Percentiles rank a stretch among this genome's conserved stretches.
Conservation (phyloP, 2,329 filamentous ascomycete genomes). For the Colletotrichum lindemuthianum region DNA sequence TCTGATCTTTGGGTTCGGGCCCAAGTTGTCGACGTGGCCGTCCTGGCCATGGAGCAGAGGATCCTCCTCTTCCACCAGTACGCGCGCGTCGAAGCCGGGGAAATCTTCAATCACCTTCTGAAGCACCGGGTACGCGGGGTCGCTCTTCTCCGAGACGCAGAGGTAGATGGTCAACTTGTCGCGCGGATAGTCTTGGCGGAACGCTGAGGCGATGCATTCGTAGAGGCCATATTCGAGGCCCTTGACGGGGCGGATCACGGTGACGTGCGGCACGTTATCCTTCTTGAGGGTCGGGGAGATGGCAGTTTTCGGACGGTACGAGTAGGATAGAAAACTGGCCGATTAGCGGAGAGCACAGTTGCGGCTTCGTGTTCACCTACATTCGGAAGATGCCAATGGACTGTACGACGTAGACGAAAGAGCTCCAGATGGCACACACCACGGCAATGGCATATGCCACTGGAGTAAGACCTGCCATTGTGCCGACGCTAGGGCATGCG, state of each 20-base stretch:
- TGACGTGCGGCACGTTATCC: slow-evolving; percentile 79
- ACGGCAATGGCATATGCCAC: slow-evolving; percentile 53
- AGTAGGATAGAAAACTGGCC: slow-evolving; percentile 63
- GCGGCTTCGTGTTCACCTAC: slow-evolving; percentile 50
- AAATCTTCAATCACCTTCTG: slow-evolving; percentile 78
- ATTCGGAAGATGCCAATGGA: slow-evolving; percentile 65
- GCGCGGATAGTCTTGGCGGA: slow-evolving; percentile 82
- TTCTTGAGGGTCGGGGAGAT: slow-evolving; percentile 60
- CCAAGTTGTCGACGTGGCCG: slow-evolving; percentile 68
- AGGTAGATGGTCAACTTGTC: slow-evolving; percentile 83
- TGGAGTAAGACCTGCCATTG: slow-evolving; percentile 37
- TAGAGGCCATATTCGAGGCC: slow-evolving; percentile 90
- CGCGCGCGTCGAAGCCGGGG: slow-evolving; percentile 72
- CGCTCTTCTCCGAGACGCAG: slow-evolving; percentile 78
- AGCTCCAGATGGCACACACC: slow-evolving; percentile 63
- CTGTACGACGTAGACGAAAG: slow-evolving; percentile 63
- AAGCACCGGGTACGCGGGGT: slow-evolving; percentile 82
- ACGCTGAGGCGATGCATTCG: slow-evolving; percentile 89
- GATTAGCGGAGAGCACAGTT: background rate
- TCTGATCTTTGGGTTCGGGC: slow-evolving; percentile 97
- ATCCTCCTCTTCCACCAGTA: slow-evolving; percentile 87
- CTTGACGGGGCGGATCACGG: slow-evolving; percentile 92
- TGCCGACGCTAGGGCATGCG: background rate
- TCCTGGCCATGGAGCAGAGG: slow-evolving; percentile 68
- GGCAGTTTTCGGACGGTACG: slow-evolving; percentile 57